Percentiles rank a stretch among this genome's conserved stretches.
These are phyloP conservation scores for Thermothielavioides terrestris DNA, from an alignment of 495 filamentous ascomycete species.

Conservation along the genomic window DNA sequence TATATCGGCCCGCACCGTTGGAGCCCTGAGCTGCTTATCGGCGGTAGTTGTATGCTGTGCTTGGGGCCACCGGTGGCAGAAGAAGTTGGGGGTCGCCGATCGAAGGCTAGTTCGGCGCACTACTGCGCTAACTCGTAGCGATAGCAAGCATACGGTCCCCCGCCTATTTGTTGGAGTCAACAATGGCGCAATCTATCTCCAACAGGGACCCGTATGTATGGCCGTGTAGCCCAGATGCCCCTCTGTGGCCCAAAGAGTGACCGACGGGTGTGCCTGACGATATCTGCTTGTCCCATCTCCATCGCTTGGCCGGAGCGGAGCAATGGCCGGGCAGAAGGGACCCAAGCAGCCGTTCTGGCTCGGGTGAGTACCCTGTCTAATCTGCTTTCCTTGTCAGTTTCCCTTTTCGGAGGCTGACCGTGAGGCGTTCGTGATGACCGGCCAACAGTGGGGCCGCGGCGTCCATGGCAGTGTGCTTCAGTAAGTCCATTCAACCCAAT, in stretches of 20 bases:
- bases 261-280: not conserved
- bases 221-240: not conserved
- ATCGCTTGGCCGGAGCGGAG: not conserved
- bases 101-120: not conserved
- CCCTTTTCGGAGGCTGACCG: not conserved
- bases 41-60: not conserved
- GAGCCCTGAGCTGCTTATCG: not conserved
- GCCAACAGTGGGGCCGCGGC: constrained; percentile 28
- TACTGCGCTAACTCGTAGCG: no score
- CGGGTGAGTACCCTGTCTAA: constrained; percentile 17
- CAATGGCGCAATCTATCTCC: not conserved
- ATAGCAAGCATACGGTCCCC: no score
- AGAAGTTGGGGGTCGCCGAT: not conserved
- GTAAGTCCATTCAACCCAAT: constrained; percentile 16
- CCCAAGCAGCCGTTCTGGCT: constrained; percentile 30
- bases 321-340: constrained; percentile 10
- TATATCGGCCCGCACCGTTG: constrained; percentile 3
- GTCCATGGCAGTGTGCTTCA: constrained; percentile 36
- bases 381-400: not conserved
- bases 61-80: not conserved
- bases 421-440: not conserved
- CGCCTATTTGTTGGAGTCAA: not conserved
- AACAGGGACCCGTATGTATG: not conserved
- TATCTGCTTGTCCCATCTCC: not conserved
- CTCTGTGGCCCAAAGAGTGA: no score